Base-by-base conservation (phyloP, 805 yeast genomes). In the Candida xiaguanensis region DNA sequence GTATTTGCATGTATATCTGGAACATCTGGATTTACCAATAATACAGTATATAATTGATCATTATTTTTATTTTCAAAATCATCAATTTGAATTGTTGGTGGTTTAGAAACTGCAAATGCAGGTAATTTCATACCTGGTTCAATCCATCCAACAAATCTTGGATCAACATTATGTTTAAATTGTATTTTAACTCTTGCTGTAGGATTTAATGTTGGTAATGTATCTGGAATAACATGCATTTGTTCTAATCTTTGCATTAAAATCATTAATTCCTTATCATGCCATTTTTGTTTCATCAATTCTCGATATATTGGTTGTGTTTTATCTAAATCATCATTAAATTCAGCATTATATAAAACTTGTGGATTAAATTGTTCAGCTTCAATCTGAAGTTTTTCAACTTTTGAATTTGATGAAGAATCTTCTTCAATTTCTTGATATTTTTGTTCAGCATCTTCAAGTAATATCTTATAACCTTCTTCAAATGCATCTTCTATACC, bases 191-290 rank as follows among this genome's bases (percentile, higher is more conserved):
- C 85, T 38, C 85, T 88, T 13, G 78, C 91, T 46, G 72, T 65
- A 14, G 98, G 98, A 8, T 75, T 81, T 41, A 93, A 62, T 2
- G 97, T 89, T 19, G 97, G 93, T 59, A 93, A 58, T 3, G 98
- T 90, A 58, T 93, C 99, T 12, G 99, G 99, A 43, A 93, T 85
- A 31, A 87, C 87, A 31, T 75, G 75, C 49, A 88, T 66, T 41
- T 84, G 80, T 65, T 93, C 99, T 39, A 93, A 63, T 67, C 98
- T 80, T 67, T 93, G 97, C 93, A 93, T 87, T 38, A 82, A 68
- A 37, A 87, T 56, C 86, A 88, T 84, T 61, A 78, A 77, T 31
- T 77, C 81, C 46, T 80, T 70, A 11, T 61, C 51, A 56, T 79
- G 76, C 97, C 97, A 91, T 47, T 82, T 76, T 45, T 81, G 65